Base-by-base conservation (phyloP, 306 rosid species). In the Dicorynia guianensis region DNA sequence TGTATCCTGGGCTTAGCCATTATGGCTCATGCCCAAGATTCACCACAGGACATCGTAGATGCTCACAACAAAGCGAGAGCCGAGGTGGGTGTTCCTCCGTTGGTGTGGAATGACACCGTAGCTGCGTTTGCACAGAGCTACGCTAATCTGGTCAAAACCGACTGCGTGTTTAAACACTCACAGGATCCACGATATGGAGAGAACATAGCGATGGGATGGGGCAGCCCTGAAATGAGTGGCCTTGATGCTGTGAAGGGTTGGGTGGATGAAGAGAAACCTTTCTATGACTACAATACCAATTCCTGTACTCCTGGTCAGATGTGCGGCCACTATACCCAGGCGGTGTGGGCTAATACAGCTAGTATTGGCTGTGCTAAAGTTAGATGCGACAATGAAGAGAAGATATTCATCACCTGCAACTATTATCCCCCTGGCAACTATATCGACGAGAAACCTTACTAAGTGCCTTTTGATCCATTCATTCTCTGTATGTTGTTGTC, bases 381-480 rank as follows among this genome's bases (percentile, higher is more conserved):
- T 1, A 48, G 3, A 5, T 88, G 93, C 35, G 9, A 84, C 25
- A 67, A 64, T 77, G 85, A 88, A 0, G 84, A 25, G 2, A 25
- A 88, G 19, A 85, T 86, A 7, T 76, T 88, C 60, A 81, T 88
- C 8, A 40, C 54, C 7, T 90, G 93, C 80, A 88, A 88, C 77
- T 88, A 91, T 80, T 86, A 75, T 66, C 93, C 96, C 11, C 86
- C 35, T 0, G 90, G 96, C 39, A 88, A 88, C 54, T 19, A 5
- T 14, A 6, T 1, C 19, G 87, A 78, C 0, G 81, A 84, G 38
- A 49, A 33, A 9, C 93, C 96, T 63, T 90, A 60, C 34, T 79
- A 3, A 30, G 15, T 8, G 25, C 30, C n/a, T n/a, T n/a, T n/a
- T n/a, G n/a, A n/a, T n/a, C n/a, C n/a, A n/a, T n/a, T n/a, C n/a